Conservation (phyloP, 1,284 basidiomycete species). For the Inonotus hispidus region DNA sequence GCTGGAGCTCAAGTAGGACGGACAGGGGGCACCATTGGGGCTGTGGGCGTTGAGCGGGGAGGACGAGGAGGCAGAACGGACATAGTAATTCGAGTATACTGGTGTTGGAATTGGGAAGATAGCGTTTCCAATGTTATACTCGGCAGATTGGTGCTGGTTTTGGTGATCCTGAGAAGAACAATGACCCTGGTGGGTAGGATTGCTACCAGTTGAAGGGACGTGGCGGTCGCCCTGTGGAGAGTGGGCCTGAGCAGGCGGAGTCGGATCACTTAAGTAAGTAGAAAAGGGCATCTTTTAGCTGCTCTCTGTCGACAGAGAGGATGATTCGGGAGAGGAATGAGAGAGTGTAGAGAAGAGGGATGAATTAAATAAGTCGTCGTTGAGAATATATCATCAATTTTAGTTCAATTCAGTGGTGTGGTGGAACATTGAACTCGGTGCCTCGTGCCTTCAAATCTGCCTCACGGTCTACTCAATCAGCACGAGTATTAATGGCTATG, state of each 20-base stretch:
- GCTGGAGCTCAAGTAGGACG: not conserved
- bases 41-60: not conserved
- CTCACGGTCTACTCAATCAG: too few relatives aligned
- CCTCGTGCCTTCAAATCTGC: too few relatives aligned
- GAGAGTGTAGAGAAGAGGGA: not conserved
- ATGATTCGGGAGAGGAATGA: not conserved
- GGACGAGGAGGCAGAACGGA: not conserved
- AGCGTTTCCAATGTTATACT: too few relatives aligned
- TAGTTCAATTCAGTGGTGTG: too few relatives aligned
- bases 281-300: conserved; percentile 6
- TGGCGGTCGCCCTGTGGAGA: not conserved
- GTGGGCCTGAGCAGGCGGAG: not conserved
- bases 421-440: too few relatives aligned
- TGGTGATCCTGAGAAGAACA: not conserved
- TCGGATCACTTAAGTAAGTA: conserved; percentile 6
- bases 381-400: too few relatives aligned
- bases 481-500: too few relatives aligned
- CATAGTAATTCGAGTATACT: not conserved
- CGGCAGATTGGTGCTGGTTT: too few relatives aligned
- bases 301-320: not conserved
- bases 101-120: too few relatives aligned
- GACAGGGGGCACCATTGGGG: not conserved
- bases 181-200: not conserved
- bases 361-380: too few relatives aligned
- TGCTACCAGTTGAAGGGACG: not conserved